These are phyloP conservation scores for Schizopora paradoxa DNA, from an alignment of 1,284 basidiomycete genomes.

Conservation along the genomic window DNA sequence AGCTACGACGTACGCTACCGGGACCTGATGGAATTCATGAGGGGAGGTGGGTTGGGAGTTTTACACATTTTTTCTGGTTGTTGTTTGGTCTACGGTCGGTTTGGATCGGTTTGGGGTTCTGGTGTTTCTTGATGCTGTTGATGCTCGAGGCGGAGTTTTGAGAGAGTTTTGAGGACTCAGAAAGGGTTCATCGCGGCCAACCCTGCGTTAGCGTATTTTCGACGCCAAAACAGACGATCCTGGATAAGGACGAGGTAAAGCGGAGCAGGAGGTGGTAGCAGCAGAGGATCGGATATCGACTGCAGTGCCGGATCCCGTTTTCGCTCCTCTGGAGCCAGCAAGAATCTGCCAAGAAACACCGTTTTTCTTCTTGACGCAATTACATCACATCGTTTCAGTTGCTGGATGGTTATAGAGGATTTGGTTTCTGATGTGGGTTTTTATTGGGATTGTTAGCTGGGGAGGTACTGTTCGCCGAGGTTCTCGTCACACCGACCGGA, in stretches of 20 bases:
- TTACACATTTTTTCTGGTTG: constrained; percentile 49
- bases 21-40: constrained; percentile 97
- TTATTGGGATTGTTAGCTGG: constrained; percentile 84
- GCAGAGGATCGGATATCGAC: constrained; percentile 3
- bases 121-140: constrained; percentile 10
- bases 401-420: constrained; percentile 41
- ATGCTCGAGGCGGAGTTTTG: neutral
- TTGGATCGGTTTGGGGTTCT: constrained; percentile 19
- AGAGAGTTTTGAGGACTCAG: constrained; percentile 4
- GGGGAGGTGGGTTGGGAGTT: constrained; percentile 94
- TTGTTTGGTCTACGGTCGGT: constrained; percentile 26
- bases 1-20: constrained; percentile 97
- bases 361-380: constrained; percentile 12
- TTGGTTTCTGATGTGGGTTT: constrained; percentile 74
- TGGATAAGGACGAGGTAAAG: constrained; percentile 8
- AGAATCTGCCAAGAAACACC: too few relatives aligned
- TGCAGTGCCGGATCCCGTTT: constrained; percentile 10
- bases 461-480: constrained; percentile 98
- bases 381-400: constrained; percentile 8
- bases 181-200: too few relatives aligned
- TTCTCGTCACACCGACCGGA: constrained; percentile 92
- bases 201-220: too few relatives aligned
- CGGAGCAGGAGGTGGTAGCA: too few relatives aligned
- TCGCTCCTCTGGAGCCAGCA: too few relatives aligned
- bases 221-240: too few relatives aligned